These are phyloP conservation scores for Populus nigra DNA, from an alignment of 345 rosid genomes.

Conservation along the genomic window DNA sequence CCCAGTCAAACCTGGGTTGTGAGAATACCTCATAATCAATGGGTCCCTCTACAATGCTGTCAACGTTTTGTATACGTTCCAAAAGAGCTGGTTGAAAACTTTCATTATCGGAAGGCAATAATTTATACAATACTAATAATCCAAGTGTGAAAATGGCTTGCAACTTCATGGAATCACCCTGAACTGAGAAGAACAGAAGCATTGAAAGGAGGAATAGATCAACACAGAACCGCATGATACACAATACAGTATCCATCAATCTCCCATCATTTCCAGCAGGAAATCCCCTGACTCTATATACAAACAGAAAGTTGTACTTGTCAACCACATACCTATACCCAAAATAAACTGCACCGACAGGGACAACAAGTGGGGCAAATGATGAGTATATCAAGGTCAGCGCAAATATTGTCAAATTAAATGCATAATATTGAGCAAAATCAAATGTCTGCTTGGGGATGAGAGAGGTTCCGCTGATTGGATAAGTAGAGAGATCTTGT, in stretches of 20 bases:
- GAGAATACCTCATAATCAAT: constrained; percentile 88
- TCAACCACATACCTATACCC: constrained; percentile 95
- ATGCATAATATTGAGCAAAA: constrained; percentile 95
- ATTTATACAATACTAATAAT: constrained; percentile 72
- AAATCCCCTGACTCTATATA: constrained; percentile 89
- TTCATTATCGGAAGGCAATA: constrained; percentile 72
- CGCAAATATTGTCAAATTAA: constrained; percentile 89
- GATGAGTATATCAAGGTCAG: constrained; percentile 90
- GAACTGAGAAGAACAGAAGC: constrained; percentile 85
- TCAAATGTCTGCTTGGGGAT: constrained; percentile 93
- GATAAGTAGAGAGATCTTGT: constrained; percentile 79
- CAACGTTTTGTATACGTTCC: constrained; percentile 68
- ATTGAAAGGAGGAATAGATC: constrained; percentile 80
- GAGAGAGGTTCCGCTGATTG: constrained; percentile 76
- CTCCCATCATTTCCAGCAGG: constrained; percentile 98
- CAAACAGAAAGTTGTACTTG: constrained; percentile 91
- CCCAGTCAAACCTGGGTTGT: constrained; percentile 94
- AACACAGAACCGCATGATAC: constrained; percentile 80
- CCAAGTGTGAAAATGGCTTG: constrained; percentile 96
- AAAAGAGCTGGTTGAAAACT: constrained; percentile 64
- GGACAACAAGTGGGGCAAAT: constrained; percentile 88
- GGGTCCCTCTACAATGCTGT: constrained; percentile 73
- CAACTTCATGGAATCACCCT: constrained; percentile 90
- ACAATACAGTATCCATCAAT: constrained; percentile 87
- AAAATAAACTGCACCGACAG: constrained; percentile 87